Base-by-base conservation (phyloP, 2,329 filamentous ascomycete genomes). In the Drechslera avenae region DNA sequence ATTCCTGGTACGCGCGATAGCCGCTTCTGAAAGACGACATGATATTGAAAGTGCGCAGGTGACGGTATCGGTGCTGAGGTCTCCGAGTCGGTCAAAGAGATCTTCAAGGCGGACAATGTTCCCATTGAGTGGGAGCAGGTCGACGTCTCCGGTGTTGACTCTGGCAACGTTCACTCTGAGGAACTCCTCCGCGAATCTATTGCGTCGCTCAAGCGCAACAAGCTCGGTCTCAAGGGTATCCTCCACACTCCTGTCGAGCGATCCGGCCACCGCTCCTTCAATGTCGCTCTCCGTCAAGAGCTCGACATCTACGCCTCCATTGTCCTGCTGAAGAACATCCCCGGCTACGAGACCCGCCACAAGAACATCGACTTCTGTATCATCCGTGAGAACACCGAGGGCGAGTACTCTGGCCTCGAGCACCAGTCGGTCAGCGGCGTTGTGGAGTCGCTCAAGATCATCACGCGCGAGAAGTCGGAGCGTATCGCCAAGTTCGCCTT, bases 321-420 rank as follows among this genome's bases (percentile, higher is more conserved):
- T 75, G 90, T 91, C 72, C 84, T 97, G 65, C 92, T 99, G 84
- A 97, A 97, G 88, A 99, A 99, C 84, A 97, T 99, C 72, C 94
- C 94, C 68, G 94, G 94, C 72, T 97, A 97, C 83, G 80, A 94
- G 80, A 99, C 94, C 60, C 91, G 94, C 76, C 94, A 99, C 85
- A 88, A 96, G 79, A 85, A 94, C 78, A 90, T 99, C 76, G 94
- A 99, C 77, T 86, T 97, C 66, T 96, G 92, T 86, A 97, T 99
- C 79, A 97, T 99, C 80, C 94, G 94, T 80, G 94, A 99, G 84
- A 99, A 99, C 84, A 99, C 94, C 74, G 94, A 99, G 85, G 94
- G 94, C 73, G 94, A 99, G 83, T 99, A 99, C 85, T 97, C 91
- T 62, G 94, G 94, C 57, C 87, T 99, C 57, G 94, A 99, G 85